Evolutionary conservation across 305 asterid genomes (phyloP), one percentile per base, ranked within the genome.

Genomic region (Solanum aculeatissimum): DNA sequence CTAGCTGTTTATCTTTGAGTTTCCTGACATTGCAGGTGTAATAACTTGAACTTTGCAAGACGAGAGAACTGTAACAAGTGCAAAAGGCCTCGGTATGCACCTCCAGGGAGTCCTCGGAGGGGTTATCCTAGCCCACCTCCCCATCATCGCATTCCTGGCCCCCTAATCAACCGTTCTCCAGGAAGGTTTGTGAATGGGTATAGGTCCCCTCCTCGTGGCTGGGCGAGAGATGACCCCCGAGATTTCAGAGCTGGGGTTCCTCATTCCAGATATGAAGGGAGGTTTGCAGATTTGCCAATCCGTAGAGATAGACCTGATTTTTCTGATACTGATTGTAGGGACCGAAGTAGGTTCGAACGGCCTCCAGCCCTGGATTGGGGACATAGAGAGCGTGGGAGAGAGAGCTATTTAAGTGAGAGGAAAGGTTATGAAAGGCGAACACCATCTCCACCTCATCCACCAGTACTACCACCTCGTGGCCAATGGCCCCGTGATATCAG

Each of bases 21-120:
- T 74, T 51, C 75, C 60, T 79, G 70, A 82, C 83, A 68, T 83
- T 70, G 69, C 93, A 96, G 98, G 81, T 96, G 99, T 84, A 93
- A 92, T 87, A 96, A 96, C 88, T 87, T 96, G 91, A 96, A 96
- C 90, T 94, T 96, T 57, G 98, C 98, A 23, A 90, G 99, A 87
- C 93, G 99, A 65, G 98, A 96, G 81, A 88, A 86, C 86, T 96
- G 98, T 81, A 94, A 94, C 93, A 94, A 90, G 92, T 94, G 99
- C 92, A 91, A 91, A 90, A 93, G 85, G 90, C 93, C 95, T 60
- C 97, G 98, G 35, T 86, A 86, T 82, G 90, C 90, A 63, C 87
- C 92, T 85, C 87, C 87, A 27, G 93, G 90, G 62, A 93, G 93
- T 86, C 93, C 96, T 80, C 88, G 94, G 87, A 90, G 98, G 89